These are phyloP conservation scores for Fragaria vesca DNA, from an alignment of 306 rosid genomes.

Conservation along the genomic window DNA sequence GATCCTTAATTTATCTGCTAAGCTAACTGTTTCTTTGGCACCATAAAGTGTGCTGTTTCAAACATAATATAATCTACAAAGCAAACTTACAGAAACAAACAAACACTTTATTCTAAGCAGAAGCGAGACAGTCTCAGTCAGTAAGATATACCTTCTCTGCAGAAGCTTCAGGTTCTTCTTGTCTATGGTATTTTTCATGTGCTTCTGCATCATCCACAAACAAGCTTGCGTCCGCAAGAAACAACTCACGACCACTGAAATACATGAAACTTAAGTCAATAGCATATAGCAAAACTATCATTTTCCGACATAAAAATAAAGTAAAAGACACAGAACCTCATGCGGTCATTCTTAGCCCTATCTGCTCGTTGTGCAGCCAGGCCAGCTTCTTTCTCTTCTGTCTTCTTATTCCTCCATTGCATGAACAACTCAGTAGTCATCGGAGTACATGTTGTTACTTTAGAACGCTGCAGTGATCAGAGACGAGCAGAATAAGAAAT, in stretches of 20 bases:
- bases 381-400: conserved; percentile 84
- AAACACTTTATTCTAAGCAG: not conserved
- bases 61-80: not conserved
- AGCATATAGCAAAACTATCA: not conserved
- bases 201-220: conserved; percentile 99
- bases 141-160: conserved; percentile 51
- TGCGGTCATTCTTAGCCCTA: conserved; percentile 94
- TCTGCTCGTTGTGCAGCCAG: conserved; percentile 86
- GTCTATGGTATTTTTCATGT: conserved; percentile 75
- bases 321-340: conserved; percentile 55
- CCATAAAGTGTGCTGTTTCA: not conserved
- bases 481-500: conserved; percentile 11
- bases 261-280: conserved; percentile 8
- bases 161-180: conserved; percentile 46
- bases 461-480: conserved; percentile 61
- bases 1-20: not conserved
- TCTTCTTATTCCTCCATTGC: conserved; percentile 89
- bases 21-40: not conserved
- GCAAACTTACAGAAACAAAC: not conserved
- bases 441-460: conserved; percentile 67
- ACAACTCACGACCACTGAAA: conserved; percentile 68
- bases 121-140: not conserved
- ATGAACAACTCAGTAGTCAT: conserved; percentile 77
- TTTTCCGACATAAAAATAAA: not conserved
- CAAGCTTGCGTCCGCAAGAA: conserved; percentile 83